These are phyloP conservation scores for Pleurotus sapidus DNA, from an alignment of 768 basidiomycete genomes.

Conservation along the genomic window DNA sequence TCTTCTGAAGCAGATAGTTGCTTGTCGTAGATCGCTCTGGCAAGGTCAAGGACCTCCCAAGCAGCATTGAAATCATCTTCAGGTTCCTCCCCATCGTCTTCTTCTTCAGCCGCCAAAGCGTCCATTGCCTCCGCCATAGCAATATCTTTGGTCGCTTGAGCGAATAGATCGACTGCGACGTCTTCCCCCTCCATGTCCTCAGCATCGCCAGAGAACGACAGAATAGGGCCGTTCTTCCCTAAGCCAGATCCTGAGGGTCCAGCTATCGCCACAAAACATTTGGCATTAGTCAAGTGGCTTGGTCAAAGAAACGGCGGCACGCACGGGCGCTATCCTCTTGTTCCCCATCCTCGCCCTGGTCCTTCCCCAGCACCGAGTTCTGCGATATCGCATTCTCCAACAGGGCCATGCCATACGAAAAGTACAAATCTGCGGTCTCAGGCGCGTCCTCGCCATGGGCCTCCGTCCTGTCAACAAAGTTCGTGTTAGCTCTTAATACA, in stretches of 20 bases:
- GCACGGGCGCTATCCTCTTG: slow-evolving; percentile 36
- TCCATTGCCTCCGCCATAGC: slow-evolving; percentile 46
- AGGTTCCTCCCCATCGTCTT: slow-evolving; percentile 72
- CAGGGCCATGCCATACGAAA: slow-evolving; percentile 89
- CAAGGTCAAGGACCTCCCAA: slow-evolving; percentile 97
- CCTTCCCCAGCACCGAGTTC: slow-evolving; percentile 86
- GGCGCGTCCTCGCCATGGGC: slow-evolving; percentile 78
- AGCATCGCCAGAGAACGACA: slow-evolving; percentile 81
- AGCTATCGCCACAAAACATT: slow-evolving; percentile 12
- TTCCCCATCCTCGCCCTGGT: slow-evolving; percentile 56
- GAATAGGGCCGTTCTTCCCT: slow-evolving; percentile 50
- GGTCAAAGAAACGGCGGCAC: slow-evolving; percentile 9
- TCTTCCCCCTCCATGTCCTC: slow-evolving; percentile 56
- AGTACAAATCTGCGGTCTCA: slow-evolving; percentile 84
- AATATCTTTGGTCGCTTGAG: slow-evolving; percentile 44
- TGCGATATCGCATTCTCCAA: slow-evolving; percentile 90
- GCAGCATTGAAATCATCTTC: slow-evolving; percentile 98
- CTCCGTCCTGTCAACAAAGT: slow-evolving; percentile 49
- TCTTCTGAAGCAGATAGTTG: slow-evolving; percentile 47
- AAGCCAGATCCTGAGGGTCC: slow-evolving; percentile 26
- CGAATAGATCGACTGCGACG: slow-evolving; percentile 62
- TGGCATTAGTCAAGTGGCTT: slow-evolving; percentile 3
- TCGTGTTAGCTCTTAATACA: slow-evolving; percentile 13
- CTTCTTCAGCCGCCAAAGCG: slow-evolving; percentile 54
- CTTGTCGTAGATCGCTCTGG: slow-evolving; percentile 81